Percentiles rank a stretch among this genome's conserved stretches.
Evolutionary conservation across 106 monocot genomes (phyloP).

Genomic region (Cymbidium sinense): DNA sequence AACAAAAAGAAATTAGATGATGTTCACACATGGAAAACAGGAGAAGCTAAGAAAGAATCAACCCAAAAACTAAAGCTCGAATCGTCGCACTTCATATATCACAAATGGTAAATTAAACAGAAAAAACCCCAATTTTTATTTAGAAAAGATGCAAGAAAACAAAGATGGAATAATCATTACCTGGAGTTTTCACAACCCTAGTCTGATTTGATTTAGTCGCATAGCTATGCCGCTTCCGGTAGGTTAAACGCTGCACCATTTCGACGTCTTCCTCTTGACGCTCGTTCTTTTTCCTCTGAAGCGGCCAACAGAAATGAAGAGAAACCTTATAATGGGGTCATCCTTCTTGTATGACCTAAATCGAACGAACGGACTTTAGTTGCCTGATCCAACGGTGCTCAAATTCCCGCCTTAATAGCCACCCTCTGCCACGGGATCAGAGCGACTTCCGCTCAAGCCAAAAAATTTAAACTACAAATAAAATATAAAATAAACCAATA

Average conservation of each 20-base stretch:
- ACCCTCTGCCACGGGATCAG: neutral
- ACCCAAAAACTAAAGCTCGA: neutral
- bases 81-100: neutral
- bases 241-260: slow-evolving; percentile 93
- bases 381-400: neutral
- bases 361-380: neutral
- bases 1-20: neutral
- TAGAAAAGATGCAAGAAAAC: neutral
- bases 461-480: too few relatives aligned
- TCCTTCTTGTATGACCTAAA: neutral
- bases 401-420: too few relatives aligned
- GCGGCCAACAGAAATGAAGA: neutral
- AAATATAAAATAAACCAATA: too few relatives aligned
- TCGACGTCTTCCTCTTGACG: slow-evolving; percentile 3
- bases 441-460: neutral
- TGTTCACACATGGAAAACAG: neutral
- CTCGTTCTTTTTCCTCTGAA: neutral
- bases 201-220: slow-evolving; percentile 93
- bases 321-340: neutral
- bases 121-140: neutral
- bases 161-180: slow-evolving; percentile 16
- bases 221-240: slow-evolving; percentile 84
- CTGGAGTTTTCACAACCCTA: slow-evolving; percentile 82
- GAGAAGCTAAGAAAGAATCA: neutral
- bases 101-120: neutral